Conservation (phyloP, 345 rosid genomes). For the Leavenworthia alabamica region DNA sequence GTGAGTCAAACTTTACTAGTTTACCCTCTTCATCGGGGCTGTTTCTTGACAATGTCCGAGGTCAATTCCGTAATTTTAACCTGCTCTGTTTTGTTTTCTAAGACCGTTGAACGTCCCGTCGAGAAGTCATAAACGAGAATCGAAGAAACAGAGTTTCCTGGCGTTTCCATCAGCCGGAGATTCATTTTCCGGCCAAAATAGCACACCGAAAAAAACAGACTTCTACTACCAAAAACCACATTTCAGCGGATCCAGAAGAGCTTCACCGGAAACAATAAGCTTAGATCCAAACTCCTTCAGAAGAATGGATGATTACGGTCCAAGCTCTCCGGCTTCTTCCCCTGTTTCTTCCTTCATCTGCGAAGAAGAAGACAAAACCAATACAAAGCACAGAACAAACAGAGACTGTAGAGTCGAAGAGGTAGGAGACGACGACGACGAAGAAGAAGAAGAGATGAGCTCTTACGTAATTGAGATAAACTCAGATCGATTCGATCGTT, state of each 20-base stretch:
- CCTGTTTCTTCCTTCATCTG: constrained; percentile 59
- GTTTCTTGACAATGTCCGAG: background rate
- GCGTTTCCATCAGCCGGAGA: constrained; percentile 25
- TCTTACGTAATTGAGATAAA: constrained; percentile 86
- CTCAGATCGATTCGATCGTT: constrained; percentile 53
- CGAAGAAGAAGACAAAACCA: constrained; percentile 28
- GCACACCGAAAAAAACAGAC: constrained; percentile 35
- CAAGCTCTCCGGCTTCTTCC: constrained; percentile 60
- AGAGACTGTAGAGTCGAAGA: constrained; percentile 16
- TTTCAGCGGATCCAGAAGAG: constrained; percentile 35
- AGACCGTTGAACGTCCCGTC: constrained; percentile 77
- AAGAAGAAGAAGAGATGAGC: constrained; percentile 65
- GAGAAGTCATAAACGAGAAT: constrained; percentile 35
- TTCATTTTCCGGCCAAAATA: constrained; percentile 26
- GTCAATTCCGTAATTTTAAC: background rate
- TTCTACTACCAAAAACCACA: constrained; percentile 17
- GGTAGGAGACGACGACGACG: constrained; percentile 43
- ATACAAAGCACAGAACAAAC: constrained; percentile 24
- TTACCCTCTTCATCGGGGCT: background rate
- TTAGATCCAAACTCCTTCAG: constrained; percentile 48
- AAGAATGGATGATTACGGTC: constrained; percentile 55
- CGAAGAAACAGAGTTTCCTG: constrained; percentile 33
- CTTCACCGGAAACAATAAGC: constrained; percentile 67
- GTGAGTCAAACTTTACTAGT: constrained; percentile 18
- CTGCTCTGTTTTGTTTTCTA: background rate